Conservation (phyloP, 768 basidiomycete species). For the Suillus tomentosus region DNA sequence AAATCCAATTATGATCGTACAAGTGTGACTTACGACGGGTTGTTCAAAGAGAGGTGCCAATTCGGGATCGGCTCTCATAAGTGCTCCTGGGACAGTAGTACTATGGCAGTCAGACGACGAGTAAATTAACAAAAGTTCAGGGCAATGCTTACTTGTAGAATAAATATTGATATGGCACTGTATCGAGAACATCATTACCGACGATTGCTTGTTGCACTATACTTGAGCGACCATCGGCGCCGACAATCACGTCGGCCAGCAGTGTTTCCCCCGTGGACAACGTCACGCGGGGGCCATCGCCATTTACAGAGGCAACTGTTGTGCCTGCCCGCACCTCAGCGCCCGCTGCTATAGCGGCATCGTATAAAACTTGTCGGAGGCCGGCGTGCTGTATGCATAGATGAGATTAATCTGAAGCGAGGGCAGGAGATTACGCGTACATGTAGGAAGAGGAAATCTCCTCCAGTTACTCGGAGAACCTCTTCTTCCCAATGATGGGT, state of each 20-base stretch:
- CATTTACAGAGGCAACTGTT: constrained; percentile 36
- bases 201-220: constrained; percentile 38
- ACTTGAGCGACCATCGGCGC: constrained; percentile 59
- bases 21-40: constrained; percentile 19
- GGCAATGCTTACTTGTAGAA: constrained; percentile 46
- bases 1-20: no score
- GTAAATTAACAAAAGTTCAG: constrained; percentile 1
- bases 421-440: constrained; percentile 31
- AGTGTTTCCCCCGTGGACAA: constrained; percentile 45
- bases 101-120: constrained; percentile 25
- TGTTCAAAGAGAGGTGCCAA: constrained; percentile 35
- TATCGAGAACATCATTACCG: constrained; percentile 31
- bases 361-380: constrained; percentile 48
- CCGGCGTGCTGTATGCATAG: constrained; percentile 49
- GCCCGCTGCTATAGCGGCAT: constrained; percentile 48
- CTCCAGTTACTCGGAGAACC: constrained; percentile 49
- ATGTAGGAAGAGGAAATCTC: constrained; percentile 50
- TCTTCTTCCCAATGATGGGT: constrained; percentile 48
- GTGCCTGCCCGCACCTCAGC: constrained; percentile 47
- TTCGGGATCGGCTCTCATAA: constrained; percentile 43
- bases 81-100: constrained; percentile 40
- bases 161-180: constrained; percentile 29
- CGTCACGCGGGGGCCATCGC: constrained; percentile 35
- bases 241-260: constrained; percentile 55
- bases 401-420: constrained; percentile 7